Evolutionary conservation across 1,284 basidiomycete species (phyloP).

Genomic region (Fomitopsis schrenkii): DNA sequence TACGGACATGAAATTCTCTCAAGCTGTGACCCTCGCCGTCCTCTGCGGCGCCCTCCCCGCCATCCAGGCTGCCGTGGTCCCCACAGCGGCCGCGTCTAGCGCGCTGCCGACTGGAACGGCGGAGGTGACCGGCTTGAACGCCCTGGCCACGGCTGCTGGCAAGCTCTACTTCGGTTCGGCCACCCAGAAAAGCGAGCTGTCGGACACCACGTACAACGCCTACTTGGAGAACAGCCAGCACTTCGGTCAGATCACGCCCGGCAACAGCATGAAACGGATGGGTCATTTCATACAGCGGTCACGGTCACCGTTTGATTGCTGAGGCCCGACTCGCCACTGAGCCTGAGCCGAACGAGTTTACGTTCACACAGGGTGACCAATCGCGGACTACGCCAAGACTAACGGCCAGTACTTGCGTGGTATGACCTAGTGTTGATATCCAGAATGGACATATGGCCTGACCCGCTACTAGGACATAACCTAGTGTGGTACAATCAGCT

Average conservation of each 20-base stretch:
- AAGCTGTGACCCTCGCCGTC: not conserved
- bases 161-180: slow-evolving; percentile 59
- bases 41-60: not conserved
- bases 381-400: slow-evolving; percentile 42
- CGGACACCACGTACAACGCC: slow-evolving; percentile 38
- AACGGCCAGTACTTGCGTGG: slow-evolving; percentile 35
- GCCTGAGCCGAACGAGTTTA: slow-evolving; percentile 43
- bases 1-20: slow-evolving; percentile 1
- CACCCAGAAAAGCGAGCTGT: slow-evolving; percentile 54
- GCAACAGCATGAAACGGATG: slow-evolving; percentile 57
- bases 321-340: slow-evolving; percentile 35
- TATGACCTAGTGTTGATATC: not conserved
- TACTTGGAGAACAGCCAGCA: slow-evolving; percentile 38
- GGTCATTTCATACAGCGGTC: not conserved
- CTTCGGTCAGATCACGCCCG: slow-evolving; percentile 50
- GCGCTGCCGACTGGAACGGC: slow-evolving; percentile 21
- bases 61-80: not conserved
- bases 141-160: slow-evolving; percentile 41
- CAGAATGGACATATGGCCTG: not conserved
- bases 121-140: slow-evolving; percentile 30
- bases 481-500: slow-evolving; percentile 57
- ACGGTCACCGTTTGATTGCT: not conserved
- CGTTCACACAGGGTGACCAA: slow-evolving; percentile 41
- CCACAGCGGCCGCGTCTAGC: slow-evolving; percentile 11
- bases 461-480: slow-evolving; percentile 33